These are phyloP conservation scores for Nicotiana attenuata DNA, from an alignment of 257 asterid genomes.

Conservation along the genomic window DNA sequence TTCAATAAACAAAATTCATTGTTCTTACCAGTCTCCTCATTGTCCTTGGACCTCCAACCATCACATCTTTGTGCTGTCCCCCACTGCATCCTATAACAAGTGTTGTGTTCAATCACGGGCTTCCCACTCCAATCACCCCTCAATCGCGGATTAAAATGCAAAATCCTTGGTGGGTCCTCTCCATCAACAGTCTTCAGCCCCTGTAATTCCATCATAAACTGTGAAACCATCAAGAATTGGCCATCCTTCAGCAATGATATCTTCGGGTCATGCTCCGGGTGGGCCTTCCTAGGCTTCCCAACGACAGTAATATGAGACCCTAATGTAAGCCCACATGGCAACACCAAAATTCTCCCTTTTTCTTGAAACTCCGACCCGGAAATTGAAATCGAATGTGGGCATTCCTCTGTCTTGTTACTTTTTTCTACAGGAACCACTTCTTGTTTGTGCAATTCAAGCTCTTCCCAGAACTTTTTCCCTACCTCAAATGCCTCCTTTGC, in stretches of 20 bases:
- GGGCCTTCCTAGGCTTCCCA: slow-evolving; percentile 68
- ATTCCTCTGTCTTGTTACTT: slow-evolving; percentile 28
- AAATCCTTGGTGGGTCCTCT: slow-evolving; percentile 87
- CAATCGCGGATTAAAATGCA: slow-evolving; percentile 83
- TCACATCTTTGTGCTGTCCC: slow-evolving; percentile 85
- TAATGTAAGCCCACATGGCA: slow-evolving; percentile 83
- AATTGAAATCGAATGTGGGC: slow-evolving; percentile 59
- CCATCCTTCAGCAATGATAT: slow-evolving; percentile 68
- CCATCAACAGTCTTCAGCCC: slow-evolving; percentile 89
- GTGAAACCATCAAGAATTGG: slow-evolving; percentile 79
- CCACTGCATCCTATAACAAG: slow-evolving; percentile 98
- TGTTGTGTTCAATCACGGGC: slow-evolving; percentile 90
- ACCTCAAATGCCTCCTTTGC: slow-evolving; percentile 66
- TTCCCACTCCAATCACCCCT: slow-evolving; percentile 96
- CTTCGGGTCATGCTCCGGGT: slow-evolving; percentile 63
- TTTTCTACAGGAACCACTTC: background rate
- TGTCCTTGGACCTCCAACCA: slow-evolving; percentile 74
- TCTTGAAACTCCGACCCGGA: slow-evolving; percentile 46
- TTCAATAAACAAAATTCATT: slow-evolving; percentile 9
- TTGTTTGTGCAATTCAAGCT: slow-evolving; percentile 40
- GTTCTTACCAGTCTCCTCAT: slow-evolving; percentile 79
- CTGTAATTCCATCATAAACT: slow-evolving; percentile 91
- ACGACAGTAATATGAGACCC: slow-evolving; percentile 84
- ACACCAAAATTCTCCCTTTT: slow-evolving; percentile 46
- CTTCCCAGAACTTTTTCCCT: slow-evolving; percentile 74